Conservation (phyloP, 2,329 filamentous ascomycete genomes). For the Fusarium abutilonis region DNA sequence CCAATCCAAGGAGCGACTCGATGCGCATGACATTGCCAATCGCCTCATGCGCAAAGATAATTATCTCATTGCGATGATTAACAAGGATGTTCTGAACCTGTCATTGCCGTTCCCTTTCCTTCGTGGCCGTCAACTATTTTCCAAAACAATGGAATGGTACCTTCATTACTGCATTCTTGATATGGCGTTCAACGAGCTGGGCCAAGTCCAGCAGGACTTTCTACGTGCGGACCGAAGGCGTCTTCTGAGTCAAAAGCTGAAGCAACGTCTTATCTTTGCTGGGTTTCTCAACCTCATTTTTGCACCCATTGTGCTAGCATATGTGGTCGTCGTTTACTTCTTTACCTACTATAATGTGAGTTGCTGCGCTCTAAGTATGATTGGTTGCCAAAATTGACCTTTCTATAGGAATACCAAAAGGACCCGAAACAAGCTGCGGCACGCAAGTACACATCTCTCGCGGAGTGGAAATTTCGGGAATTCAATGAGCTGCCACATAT, state of each 20-base stretch:
- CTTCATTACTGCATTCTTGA: slow-evolving; percentile 90
- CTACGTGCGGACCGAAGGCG: slow-evolving; percentile 84
- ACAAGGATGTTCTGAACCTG: slow-evolving; percentile 92
- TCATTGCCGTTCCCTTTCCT: slow-evolving; percentile 87
- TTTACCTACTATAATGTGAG: slow-evolving; percentile 92
- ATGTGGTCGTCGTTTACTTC: slow-evolving; percentile 88
- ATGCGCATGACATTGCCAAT: slow-evolving; percentile 97
- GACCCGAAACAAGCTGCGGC: slow-evolving; percentile 85
- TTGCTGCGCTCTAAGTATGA: slow-evolving; percentile 4
- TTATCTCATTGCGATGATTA: slow-evolving; percentile 95
- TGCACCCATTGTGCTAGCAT: slow-evolving; percentile 87
- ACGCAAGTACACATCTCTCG: slow-evolving; percentile 89
- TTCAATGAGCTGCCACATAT: slow-evolving; percentile 97
- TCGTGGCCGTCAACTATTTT: slow-evolving; percentile 82
- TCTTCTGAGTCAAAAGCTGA: slow-evolving; percentile 80
- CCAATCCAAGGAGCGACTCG: slow-evolving; percentile 91
- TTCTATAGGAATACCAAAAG: slow-evolving; percentile 84
- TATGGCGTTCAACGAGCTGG: slow-evolving; percentile 90
- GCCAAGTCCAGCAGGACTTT: slow-evolving; percentile 87
- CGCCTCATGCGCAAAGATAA: slow-evolving; percentile 96
- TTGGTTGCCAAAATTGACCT: slow-evolving; percentile 8
- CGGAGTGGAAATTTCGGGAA: slow-evolving; percentile 97
- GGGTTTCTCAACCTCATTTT: slow-evolving; percentile 87
- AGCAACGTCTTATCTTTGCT: slow-evolving; percentile 80
- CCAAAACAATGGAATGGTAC: slow-evolving; percentile 90